These are phyloP conservation scores for Saprolegnia diclina DNA, from an alignment of 352 stramenopile species.

Conservation along the genomic window DNA sequence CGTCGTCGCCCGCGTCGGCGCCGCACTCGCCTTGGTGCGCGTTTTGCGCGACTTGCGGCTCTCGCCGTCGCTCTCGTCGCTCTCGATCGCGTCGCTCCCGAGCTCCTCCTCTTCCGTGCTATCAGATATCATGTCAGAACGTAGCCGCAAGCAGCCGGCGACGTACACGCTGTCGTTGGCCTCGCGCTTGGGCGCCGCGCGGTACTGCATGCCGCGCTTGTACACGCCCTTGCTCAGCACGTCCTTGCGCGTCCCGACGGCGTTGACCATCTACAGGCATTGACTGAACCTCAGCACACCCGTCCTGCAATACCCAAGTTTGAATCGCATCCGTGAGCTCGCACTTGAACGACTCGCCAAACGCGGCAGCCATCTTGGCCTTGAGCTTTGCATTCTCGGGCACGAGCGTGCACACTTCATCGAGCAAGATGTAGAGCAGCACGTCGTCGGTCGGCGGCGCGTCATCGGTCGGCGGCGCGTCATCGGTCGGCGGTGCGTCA, in stretches of 20 bases:
- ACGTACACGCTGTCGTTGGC: slow-evolving; percentile 6
- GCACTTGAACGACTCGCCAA: neutral
- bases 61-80: neutral
- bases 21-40: neutral
- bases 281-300: neutral
- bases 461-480: neutral
- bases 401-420: slow-evolving; percentile 14
- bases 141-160: too few relatives aligned
- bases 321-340: slow-evolving; percentile 1
- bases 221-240: slow-evolving; percentile 8
- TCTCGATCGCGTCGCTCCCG: neutral
- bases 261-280: slow-evolving; percentile 17
- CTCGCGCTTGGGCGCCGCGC: neutral
- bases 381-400: slow-evolving; percentile 11
- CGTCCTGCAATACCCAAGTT: neutral
- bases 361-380: slow-evolving; percentile 6
- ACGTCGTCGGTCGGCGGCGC: neutral
- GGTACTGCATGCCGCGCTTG: slow-evolving; percentile 6
- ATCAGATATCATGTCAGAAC: too few relatives aligned
- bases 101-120: too few relatives aligned
- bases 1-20: slow-evolving; percentile 3
- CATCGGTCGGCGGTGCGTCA: neutral
- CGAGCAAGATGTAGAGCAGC: slow-evolving; percentile 10
- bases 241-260: slow-evolving; percentile 16
- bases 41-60: neutral